A percentile compares a stretch with the other conserved stretches of the same genome.
These are phyloP conservation scores for Fraxinus paxiana DNA, from an alignment of 305 asterid genomes.

Conservation along the genomic window DNA sequence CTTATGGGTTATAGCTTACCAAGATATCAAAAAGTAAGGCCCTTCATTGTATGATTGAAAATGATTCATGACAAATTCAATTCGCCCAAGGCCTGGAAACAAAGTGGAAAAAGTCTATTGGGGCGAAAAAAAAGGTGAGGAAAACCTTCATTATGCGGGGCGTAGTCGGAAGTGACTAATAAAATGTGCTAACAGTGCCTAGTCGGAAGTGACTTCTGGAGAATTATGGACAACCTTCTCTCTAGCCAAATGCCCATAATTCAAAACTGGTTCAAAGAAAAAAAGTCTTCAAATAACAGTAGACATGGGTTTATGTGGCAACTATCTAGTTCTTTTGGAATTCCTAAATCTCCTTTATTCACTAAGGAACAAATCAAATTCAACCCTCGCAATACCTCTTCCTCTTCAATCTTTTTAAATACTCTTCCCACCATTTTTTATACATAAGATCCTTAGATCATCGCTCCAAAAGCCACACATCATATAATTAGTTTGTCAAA, in stretches of 20 bases:
- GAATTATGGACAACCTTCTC: neutral
- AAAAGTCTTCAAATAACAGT: neutral
- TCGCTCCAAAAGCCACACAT: neutral
- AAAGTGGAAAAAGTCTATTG: neutral
- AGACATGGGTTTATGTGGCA: neutral
- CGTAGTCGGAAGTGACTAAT: neutral
- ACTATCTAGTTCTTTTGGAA: neutral
- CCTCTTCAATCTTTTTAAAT: neutral
- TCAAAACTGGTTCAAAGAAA: neutral
- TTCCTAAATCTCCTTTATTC: neutral
- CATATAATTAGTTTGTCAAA: neutral
- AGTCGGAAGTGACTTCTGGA: neutral
- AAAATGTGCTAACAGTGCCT: neutral
- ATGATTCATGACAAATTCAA: neutral
- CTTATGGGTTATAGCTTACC: neutral
- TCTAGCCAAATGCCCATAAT: neutral
- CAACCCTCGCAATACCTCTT: neutral
- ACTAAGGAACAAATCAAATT: neutral
- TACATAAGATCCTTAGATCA: neutral
- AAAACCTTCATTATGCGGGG: neutral
- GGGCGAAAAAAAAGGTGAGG: neutral
- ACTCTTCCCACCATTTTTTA: neutral
- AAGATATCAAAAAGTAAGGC: slow-evolving; percentile 8
- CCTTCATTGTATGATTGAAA: slow-evolving; percentile 3
- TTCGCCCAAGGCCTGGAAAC: slow-evolving; percentile 13